phyloP scores from a whole-genome alignment of 306 rosid species.

The Trifolium fragiferum region DNA sequence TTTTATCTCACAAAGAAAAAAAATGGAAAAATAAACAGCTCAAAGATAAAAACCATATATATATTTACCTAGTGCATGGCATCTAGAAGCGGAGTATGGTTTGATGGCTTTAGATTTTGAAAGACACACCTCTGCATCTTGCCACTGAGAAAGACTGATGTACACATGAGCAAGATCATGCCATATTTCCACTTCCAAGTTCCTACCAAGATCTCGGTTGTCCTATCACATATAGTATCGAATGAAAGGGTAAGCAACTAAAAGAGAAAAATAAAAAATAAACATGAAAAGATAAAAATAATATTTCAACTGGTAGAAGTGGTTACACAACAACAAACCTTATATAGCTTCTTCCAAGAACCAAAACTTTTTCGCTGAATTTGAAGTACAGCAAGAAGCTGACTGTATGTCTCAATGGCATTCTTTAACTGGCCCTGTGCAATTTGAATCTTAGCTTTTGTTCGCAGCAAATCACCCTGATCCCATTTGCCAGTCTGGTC shows the following conservation, averaged over 20 bases:
- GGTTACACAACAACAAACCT: slow-evolving; percentile 54
- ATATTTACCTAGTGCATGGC: slow-evolving; percentile 67
- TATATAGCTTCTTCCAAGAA: slow-evolving; percentile 54
- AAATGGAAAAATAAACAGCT: slow-evolving; percentile 8
- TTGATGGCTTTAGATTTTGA: slow-evolving; percentile 68
- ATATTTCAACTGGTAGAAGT: slow-evolving; percentile 3
- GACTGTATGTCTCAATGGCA: slow-evolving; percentile 73
- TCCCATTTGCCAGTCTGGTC: slow-evolving; percentile 97
- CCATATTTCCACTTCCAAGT: slow-evolving; percentile 84
- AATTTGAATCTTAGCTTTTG: slow-evolving; percentile 86
- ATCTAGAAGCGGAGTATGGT: slow-evolving; percentile 67
- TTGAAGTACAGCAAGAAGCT: slow-evolving; percentile 85
- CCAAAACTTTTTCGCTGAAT: slow-evolving; percentile 75
- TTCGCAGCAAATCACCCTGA: slow-evolving; percentile 77
- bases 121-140: slow-evolving; percentile 70
- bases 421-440: slow-evolving; percentile 73
- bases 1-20: not conserved
- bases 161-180: slow-evolving; percentile 78
- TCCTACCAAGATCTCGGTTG: slow-evolving; percentile 52
- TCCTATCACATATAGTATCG: slow-evolving; percentile 50
- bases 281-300: not conserved
- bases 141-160: slow-evolving; percentile 73
- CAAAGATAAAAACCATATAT: not conserved
- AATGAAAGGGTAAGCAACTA: slow-evolving; percentile 24
- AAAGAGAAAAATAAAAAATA: not conserved